Evolutionary conservation across 192 early-diverging fungal species (phyloP), one percentile per base, ranked within the genome.

Genomic region (Neocallimastix lanati): DNA sequence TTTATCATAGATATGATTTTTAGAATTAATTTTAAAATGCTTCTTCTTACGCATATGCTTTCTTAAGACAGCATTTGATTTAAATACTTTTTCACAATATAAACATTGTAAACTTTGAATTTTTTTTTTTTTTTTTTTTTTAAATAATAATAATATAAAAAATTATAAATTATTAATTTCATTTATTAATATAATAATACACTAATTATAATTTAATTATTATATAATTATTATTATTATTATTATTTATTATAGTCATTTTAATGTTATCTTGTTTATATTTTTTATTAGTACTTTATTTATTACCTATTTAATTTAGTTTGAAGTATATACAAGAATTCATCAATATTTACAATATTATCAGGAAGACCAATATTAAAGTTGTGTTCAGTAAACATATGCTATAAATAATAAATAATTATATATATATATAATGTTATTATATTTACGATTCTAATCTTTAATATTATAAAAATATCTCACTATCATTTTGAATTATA

Each of bases 41-140:
- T 95, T 96, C 91, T 96, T 98, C 85, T 98, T 98, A 82, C 96
- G 92, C 96, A 98, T 98, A 80, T 98, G 96, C 84, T 95, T 94
- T 78, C 96, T 90, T 81, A 98, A 86, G 28, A 96, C 94, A 0
- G 93, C 92, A 15, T 91, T 86, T 15, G 93, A 91, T 28, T 93
- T 94, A 83, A 96, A 98, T 21, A 88, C 92, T 85, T 94, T 95
- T 85, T 98, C 96, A 84, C 96, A 98, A 85, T 96, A 98, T 77
- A 96, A 86, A 80, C 96, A 98, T 82, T 93, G 91, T 27, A 93
- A 85, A 29, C 89, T 29, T 78, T 79, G 77, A n/a, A n/a, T n/a
- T n/a, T n/a, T n/a, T n/a, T n/a, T n/a, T n/a, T n/a, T n/a, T n/a
- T n/a, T n/a, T n/a, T n/a, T n/a, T n/a, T n/a, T n/a, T n/a, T n/a